Base-by-base conservation (phyloP, 352 stramenopile species). In the Phytophthora sp. region DNA sequence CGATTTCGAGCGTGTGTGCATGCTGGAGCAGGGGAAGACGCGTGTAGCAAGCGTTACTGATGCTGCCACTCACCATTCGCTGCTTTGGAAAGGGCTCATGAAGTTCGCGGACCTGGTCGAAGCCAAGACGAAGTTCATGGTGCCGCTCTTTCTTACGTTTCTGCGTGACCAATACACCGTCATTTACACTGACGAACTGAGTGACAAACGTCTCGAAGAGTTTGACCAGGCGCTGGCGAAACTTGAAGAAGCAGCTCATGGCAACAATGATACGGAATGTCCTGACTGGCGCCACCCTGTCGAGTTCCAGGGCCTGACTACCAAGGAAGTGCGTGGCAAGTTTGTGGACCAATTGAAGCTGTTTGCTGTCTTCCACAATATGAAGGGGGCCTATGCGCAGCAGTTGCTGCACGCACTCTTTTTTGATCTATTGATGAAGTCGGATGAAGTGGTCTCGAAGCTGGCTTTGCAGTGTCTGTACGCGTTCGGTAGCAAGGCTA, bases 371-470 rank as follows among this genome's bases (percentile, higher is more conserved):
- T 96, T 95, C 67, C 90, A 74, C 59, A 96, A 96, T 69, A 92
- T 95, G 77, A 93, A 91, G 53, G 88, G 89, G 15, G 89, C 89
- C 27, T 98, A 84, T 63, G 86, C 85, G 7, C 76, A 96, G 31
- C 35, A 66, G 2, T 57, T 97, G 11, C 77, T 98, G 20, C 89
- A 95, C 63, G 71, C 76, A 23, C 71, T 96, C 18, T 96, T 96
- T 71, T 91, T 93, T 18, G 86, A 94, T n/a, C 69, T 97, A 57
- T 68, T 98, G 44, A 90, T 96, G 74, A 97, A 96, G 63, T 85
- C 91, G 6, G 91, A 98, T 53, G 88, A 94, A 41, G 67, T 87
- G 20, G 63, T 97, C 20, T 95, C 89, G 1, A 93, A 94, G 60
- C 64, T 97, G 7, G 89, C 89, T 20, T 76, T 98, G 18, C 78